phyloP scores from a whole-genome alignment of 768 basidiomycete genomes.

The Mycena haematopus region DNA sequence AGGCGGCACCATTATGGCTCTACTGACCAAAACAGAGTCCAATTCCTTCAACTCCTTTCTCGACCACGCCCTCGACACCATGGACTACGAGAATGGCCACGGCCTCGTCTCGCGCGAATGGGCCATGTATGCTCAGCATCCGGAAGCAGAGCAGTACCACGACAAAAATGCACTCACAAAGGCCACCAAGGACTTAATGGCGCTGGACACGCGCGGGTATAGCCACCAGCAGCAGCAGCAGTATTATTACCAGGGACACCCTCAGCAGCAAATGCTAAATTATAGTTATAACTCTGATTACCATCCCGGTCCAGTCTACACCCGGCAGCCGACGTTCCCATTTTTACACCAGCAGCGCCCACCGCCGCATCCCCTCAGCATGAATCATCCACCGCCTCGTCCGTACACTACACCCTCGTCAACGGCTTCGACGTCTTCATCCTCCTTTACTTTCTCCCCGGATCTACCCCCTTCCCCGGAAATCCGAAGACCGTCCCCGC shows the following conservation, averaged over 20 bases:
- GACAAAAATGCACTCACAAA: constrained; percentile 73
- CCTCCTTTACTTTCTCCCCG: constrained; percentile 33
- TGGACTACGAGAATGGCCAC: constrained; percentile 24
- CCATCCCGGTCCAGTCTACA: constrained; percentile 25
- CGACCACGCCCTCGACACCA: constrained; percentile 29
- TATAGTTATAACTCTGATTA: constrained; percentile 31
- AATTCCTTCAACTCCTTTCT: constrained; percentile 26
- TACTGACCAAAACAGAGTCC: constrained; percentile 29
- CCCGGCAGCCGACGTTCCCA: constrained; percentile 30
- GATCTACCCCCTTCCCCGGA: constrained; percentile 22
- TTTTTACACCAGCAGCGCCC: constrained; percentile 34
- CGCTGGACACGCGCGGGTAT: constrained; percentile 59
- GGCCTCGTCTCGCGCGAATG: constrained; percentile 20
- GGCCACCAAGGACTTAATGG: constrained; percentile 86
- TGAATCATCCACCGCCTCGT: constrained; percentile 25
- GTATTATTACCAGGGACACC: constrained; percentile 26
- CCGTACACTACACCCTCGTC: constrained; percentile 25
- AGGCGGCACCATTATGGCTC: constrained; percentile 9
- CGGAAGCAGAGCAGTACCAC: constrained; percentile 46
- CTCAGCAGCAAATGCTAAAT: constrained; percentile 29
- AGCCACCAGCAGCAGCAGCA: constrained; percentile 36
- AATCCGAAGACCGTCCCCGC: constrained; percentile 34
- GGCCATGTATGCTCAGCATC: constrained; percentile 30
- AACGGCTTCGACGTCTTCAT: constrained; percentile 32
- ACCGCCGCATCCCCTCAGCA: constrained; percentile 26